Conservation (phyloP, 2,329 filamentous ascomycete genomes). For the Lanzia echinophila region DNA sequence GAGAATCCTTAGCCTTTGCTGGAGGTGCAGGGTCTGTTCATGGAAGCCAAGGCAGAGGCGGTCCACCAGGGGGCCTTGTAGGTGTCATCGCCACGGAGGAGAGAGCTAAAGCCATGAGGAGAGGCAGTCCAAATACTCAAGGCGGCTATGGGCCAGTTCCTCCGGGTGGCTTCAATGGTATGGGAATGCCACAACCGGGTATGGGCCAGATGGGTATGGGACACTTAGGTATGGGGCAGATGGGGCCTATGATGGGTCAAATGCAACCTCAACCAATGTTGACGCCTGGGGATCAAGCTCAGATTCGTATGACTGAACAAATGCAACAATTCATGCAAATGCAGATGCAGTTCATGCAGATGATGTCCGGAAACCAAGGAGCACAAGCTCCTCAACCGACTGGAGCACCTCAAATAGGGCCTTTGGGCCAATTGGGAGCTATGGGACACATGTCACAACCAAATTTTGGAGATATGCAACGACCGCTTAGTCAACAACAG, state of each 20-base stretch:
- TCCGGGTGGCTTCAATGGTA: slow-evolving; percentile 26
- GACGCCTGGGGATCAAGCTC: slow-evolving; percentile 61
- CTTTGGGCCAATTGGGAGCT: slow-evolving; percentile 6
- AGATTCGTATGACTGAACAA: slow-evolving; percentile 74
- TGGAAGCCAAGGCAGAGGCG: slow-evolving; percentile 28
- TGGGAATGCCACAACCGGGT: slow-evolving; percentile 15
- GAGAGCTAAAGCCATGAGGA: slow-evolving; percentile 66
- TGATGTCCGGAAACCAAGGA: slow-evolving; percentile 47
- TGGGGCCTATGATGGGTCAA: slow-evolving; percentile 29
- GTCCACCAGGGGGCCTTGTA: slow-evolving; percentile 71
- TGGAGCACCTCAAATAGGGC: slow-evolving; percentile 14
- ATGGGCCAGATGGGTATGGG: slow-evolving; percentile 18
- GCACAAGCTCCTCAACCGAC: background rate
- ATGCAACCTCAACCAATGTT: slow-evolving; percentile 23
- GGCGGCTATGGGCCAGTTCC: slow-evolving; percentile 36
- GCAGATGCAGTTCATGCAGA: slow-evolving; percentile 92
- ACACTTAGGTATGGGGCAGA: slow-evolving; percentile 27
- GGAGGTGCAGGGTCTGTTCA: slow-evolving; percentile 44
- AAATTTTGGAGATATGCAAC: slow-evolving; percentile 18
- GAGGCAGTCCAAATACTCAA: slow-evolving; percentile 69
- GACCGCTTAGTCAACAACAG: slow-evolving; percentile 17
- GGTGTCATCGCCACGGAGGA: slow-evolving; percentile 86
- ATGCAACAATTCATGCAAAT: slow-evolving; percentile 88
- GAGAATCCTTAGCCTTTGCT: slow-evolving; percentile 68
- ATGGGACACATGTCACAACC: slow-evolving; percentile 21